Evolutionary conservation across 2,329 filamentous ascomycete genomes (phyloP).

Genomic region (Aspergillus alliaceus): DNA sequence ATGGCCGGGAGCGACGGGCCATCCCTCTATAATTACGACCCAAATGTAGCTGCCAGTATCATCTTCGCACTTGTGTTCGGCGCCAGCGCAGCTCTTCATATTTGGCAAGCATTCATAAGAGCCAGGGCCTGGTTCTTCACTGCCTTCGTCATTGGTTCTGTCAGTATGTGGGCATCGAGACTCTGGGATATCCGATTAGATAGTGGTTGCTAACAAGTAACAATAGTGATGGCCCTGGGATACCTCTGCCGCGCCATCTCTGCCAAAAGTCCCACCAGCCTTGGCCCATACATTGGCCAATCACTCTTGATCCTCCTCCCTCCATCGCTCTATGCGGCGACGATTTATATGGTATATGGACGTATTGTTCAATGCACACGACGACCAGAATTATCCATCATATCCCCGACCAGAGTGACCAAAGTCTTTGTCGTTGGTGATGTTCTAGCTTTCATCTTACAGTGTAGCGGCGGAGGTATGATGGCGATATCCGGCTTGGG

Average conservation of each 20-base stretch:
- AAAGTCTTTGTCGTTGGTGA: slow-evolving; percentile 13
- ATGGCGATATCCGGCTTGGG: not conserved
- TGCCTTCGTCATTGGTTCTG: slow-evolving; percentile 6
- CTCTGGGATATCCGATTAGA: too few relatives aligned
- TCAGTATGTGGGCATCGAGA: too few relatives aligned
- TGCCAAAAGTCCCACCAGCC: not conserved
- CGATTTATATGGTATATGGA: slow-evolving; percentile 21
- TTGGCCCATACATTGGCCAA: slow-evolving; percentile 7
- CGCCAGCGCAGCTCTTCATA: slow-evolving; percentile 5
- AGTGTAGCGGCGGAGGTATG: slow-evolving; percentile 9
- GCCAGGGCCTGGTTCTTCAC: slow-evolving; percentile 11
- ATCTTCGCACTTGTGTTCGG: not conserved
- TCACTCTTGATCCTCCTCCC: slow-evolving; percentile 14
- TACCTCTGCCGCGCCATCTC: slow-evolving; percentile 11
- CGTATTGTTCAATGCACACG: slow-evolving; percentile 7
- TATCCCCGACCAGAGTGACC: slow-evolving; percentile 8
- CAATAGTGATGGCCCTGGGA: slow-evolving; percentile 7
- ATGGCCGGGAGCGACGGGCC: too few relatives aligned
- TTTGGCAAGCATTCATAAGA: slow-evolving; percentile 3
- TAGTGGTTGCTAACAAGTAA: too few relatives aligned
- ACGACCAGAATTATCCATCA: slow-evolving; percentile 5
- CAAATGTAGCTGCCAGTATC: too few relatives aligned
- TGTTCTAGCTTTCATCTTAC: slow-evolving; percentile 4
- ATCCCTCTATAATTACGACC: too few relatives aligned
- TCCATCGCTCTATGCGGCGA: slow-evolving; percentile 25